Base-by-base conservation (phyloP, 768 basidiomycete species). In the Heimioporus sp. region DNA sequence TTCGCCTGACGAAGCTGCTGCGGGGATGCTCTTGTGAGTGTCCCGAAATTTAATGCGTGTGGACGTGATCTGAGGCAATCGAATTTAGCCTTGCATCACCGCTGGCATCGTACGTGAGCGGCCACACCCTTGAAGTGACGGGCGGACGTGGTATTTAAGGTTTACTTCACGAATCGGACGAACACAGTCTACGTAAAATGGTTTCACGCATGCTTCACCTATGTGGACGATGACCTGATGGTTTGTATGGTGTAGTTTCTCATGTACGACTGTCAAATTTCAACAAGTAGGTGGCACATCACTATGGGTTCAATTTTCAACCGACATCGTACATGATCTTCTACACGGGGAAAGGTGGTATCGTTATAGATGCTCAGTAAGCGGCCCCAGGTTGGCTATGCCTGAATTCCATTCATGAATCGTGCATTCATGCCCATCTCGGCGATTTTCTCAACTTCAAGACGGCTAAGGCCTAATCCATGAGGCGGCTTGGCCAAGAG, bases 81-180 rank as follows among this genome's bases (percentile, higher is more conserved):
- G 8, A 49, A 54, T 54, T 57, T 21, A 90, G 87, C 79, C 75
- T 92, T 56, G 82, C 82, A 0, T 90, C 87, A 13, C 88, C 88
- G 10, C 72, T 93, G 20, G 86, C 89, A 13, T 82, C 85, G 4
- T 93, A 88, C 63, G 85, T 93, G 49, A 82, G 79, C 42, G 90
- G 90, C 9, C 91, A 92, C 69, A 91, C 88, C 15, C 73, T 92
- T 48, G 89, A 91, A 67, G 87, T 89, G 19, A 92, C 90, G 35
- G 90, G 90, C 32, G 91, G 91, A 38, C 76, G 77, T 48, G 88
- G 88, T 35, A 90, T 91, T 49, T 89, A 67, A 69, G 34, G 40
- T 45, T 19, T 7, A 12, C 45, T 31, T 36, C 19, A 35, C 35
- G 44, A 19, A 24, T 19, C 11, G 44, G 15, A 34, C 11, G 24